A percentile compares a stretch with the other conserved stretches of the same genome.
These are phyloP conservation scores for Colletotrichum sp. DNA, from an alignment of 2,329 filamentous ascomycete genomes.

Conservation along the genomic window DNA sequence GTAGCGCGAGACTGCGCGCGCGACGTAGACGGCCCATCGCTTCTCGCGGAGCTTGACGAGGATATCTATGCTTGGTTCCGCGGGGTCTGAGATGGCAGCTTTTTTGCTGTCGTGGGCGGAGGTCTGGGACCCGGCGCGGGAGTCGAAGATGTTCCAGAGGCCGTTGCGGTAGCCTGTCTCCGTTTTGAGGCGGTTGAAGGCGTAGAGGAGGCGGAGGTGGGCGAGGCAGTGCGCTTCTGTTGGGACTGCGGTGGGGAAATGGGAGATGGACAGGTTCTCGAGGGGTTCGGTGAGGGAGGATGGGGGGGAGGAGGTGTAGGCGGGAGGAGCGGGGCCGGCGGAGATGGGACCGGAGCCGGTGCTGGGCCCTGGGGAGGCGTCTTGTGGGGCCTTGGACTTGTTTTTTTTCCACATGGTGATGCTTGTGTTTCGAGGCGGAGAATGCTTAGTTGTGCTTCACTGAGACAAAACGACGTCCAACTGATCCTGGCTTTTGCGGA, in stretches of 20 bases:
- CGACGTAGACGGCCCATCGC: slow-evolving; percentile 70
- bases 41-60: slow-evolving; percentile 65
- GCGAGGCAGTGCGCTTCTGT: slow-evolving; percentile 1
- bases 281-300: not conserved
- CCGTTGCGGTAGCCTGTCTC: slow-evolving; percentile 63
- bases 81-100: not conserved
- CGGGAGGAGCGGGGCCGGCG: not conserved
- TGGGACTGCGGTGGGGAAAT: not conserved
- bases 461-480: not conserved
- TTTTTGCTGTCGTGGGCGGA: not conserved
- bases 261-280: not conserved
- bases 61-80: slow-evolving; percentile 23
- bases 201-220: slow-evolving; percentile 71
- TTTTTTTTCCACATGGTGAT: not conserved
- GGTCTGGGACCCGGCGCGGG: slow-evolving; percentile 30
- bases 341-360: not conserved
- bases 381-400: not conserved
- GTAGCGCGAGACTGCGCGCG: slow-evolving; percentile 68
- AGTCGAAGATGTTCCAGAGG: slow-evolving; percentile 63
- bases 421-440: too few relatives aligned
- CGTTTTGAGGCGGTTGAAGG: slow-evolving; percentile 66
- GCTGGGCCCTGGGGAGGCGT: not conserved
- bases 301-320: not conserved
- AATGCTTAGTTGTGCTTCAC: not conserved
- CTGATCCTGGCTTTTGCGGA: not conserved